Percentiles rank a stretch among this genome's conserved stretches.
Evolutionary conservation across 768 basidiomycete species (phyloP).

Genomic region (Russula olivacea): DNA sequence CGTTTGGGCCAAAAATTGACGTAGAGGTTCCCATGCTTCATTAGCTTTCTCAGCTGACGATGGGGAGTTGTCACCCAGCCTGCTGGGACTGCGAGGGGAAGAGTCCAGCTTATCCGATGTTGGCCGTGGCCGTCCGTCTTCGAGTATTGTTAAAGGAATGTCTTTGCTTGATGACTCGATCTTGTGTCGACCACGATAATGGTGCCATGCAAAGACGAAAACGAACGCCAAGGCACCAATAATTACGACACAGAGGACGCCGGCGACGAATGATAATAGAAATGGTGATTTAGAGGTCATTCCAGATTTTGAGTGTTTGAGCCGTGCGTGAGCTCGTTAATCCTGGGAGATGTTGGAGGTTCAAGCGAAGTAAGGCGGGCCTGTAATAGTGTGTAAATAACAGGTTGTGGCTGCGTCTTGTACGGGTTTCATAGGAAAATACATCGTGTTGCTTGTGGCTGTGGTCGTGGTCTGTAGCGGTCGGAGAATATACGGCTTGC

Average conservation of each 20-base stretch:
- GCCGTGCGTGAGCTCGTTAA: slow-evolving; percentile 6
- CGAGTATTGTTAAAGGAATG: slow-evolving; percentile 5
- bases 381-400: neutral
- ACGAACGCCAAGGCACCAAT: neutral
- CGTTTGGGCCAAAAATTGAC: neutral
- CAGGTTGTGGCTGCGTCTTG: neutral
- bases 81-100: slow-evolving; percentile 13
- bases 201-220: neutral
- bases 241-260: neutral
- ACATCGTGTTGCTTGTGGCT: neutral
- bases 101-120: neutral
- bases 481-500: neutral
- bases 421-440: neutral
- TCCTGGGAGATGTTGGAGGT: neutral
- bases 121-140: slow-evolving; percentile 1
- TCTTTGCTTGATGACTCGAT: neutral
- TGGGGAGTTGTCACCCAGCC: slow-evolving; percentile 13
- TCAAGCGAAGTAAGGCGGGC: neutral
- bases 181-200: slow-evolving; percentile 1
- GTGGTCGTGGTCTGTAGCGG: neutral
- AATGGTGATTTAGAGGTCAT: slow-evolving; percentile 6
- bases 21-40: neutral
- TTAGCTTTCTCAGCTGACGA: neutral
- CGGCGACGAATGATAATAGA: slow-evolving; percentile 2
- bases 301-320: neutral